A percentile compares a stretch with the other conserved stretches of the same genome.
phyloP scores from a whole-genome alignment of 768 basidiomycete genomes.

The Tricholoma sp. region DNA sequence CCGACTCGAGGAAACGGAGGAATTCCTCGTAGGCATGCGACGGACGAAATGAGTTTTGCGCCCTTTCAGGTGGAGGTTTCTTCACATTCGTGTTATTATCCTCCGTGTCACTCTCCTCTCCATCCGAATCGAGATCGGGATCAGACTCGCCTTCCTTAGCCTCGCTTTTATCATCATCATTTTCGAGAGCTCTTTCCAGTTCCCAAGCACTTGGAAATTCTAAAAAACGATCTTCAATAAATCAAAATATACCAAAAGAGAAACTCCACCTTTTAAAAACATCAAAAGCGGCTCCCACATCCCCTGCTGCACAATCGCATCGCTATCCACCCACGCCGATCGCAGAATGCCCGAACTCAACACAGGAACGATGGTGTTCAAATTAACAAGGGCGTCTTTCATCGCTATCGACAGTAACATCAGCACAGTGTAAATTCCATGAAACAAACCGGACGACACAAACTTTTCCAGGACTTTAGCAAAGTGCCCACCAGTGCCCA shows the following conservation, averaged over 20 bases:
- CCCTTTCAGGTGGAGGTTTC: not conserved
- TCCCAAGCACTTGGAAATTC: constrained; percentile 68
- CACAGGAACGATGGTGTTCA: constrained; percentile 29
- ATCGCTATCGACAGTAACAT: not conserved
- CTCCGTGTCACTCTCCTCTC: constrained; percentile 29
- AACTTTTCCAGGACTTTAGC: constrained; percentile 43
- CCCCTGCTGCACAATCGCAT: constrained; percentile 55
- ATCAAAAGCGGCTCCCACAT: constrained; percentile 71
- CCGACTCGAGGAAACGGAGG: constrained; percentile 69
- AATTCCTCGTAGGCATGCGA: constrained; percentile 65
- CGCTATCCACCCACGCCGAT: constrained; percentile 67
- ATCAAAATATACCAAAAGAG: constrained; percentile 1
- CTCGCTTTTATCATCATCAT: constrained; percentile 19
- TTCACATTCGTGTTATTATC: constrained; percentile 11
- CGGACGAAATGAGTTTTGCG: not conserved
- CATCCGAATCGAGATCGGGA: constrained; percentile 20
- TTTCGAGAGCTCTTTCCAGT: constrained; percentile 30
- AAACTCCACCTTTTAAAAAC: constrained; percentile 63
- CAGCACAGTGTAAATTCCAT: not conserved
- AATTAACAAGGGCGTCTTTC: constrained; percentile 14
- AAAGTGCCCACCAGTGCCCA: constrained; percentile 55
- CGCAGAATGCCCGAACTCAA: constrained; percentile 57
- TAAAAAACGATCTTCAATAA: constrained; percentile 19
- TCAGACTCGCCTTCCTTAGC: constrained; percentile 15
- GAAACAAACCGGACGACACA: not conserved